Evolutionary conservation across 2,329 filamentous ascomycete species (phyloP), one percentile per base, ranked within the genome.

Genomic region (Arthroderma uncinatum): DNA sequence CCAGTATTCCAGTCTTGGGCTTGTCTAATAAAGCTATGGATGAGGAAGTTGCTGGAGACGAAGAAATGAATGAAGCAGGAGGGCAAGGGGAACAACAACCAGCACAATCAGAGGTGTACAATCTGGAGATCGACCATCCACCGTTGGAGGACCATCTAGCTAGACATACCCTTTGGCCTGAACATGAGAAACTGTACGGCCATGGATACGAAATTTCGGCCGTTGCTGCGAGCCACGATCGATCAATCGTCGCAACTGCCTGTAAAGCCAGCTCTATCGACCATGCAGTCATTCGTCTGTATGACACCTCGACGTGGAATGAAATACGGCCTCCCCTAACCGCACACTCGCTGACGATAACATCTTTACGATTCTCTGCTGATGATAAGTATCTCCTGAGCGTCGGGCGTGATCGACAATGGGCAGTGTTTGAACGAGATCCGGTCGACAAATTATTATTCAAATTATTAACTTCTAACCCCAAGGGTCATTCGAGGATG

Each of bases 161-260:
- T 23, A 84, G 91, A 7, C 85, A 94, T 70, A 95, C 93, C 0
- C 82, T 98, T 33, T 98, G 91, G 90, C 93, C 93, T 2, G 93
- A 98, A 69, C 83, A 83, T 5, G 93, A 98, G 71, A 98, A 98
- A 74, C 80, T 98, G 1, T 98, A 98, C 72, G 93, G 93, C 1
- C 93, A 98, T 72, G 93, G 93, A 30, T 96, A 96, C 73, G 93
- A 98, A 71, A 92, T 98, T 53, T 95, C 89, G 1, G 87, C 89
- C 37, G 82, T 95, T 14, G 87, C 91, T 9, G 81, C 85, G 6
- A 89, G 83, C 65, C 81, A 87, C 66, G 84, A 90, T 64, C 86
- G 87, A 10, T 76, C 72, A 2, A 71, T 96, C 21, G 79, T 98
- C 12, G 93, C 93, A 33, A 96, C 91, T 55, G 90, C 93, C 1